Base-by-base conservation (phyloP, 2,329 filamentous ascomycete species). In the Alternaria ethzedia region DNA sequence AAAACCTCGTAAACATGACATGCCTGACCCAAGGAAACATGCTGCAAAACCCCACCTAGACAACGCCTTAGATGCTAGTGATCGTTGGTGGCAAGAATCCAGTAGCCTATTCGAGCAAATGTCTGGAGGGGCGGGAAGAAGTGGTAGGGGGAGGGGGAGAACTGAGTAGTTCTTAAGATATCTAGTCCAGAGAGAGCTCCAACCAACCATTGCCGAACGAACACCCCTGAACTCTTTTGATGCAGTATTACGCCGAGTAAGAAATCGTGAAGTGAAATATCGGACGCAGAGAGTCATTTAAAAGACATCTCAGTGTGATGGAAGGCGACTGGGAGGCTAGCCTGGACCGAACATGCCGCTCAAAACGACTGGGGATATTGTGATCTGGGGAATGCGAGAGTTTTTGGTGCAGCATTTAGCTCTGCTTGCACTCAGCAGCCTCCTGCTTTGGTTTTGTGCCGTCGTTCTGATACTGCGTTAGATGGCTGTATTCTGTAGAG, bases 361-460 rank as follows among this genome's bases (percentile, higher is more conserved):
- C 54, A 50, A 17, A 70, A 64, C 67, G 63, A 70, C 65, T 68
- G 66, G 51, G 32, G 50, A 32, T 50, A 59, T 49, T 26, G 47
- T 54, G 43, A 47, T 63, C 56, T 59, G 49, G 49, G 56, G 28
- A 15, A 36, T 59, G 50, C 47, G 28, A 63, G 50, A 59, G 43
- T 47, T 23, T 43, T 32, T 54, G 25, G 13, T 28, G 45, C 30
- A 57, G 60, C 62, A 58, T 72, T 75, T 78, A 82, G 67, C 80
- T 82, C 72, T 82, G 80, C 77, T 82, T 82, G 79, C 80, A 82
- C 76, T 82, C 80, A 47, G 80, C 79, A 70, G 79, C 78, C 72
- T 82, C 80, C 75, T 82, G 79, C 77, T 81, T 81, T 26, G 80
- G 79, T 79, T 81, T 81, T 75, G 79, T 78, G 71, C 77, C 78